Evolutionary conservation across 441 rosid species (phyloP), one percentile per base, ranked within the genome.

Genomic region (Mallotus repandus): DNA sequence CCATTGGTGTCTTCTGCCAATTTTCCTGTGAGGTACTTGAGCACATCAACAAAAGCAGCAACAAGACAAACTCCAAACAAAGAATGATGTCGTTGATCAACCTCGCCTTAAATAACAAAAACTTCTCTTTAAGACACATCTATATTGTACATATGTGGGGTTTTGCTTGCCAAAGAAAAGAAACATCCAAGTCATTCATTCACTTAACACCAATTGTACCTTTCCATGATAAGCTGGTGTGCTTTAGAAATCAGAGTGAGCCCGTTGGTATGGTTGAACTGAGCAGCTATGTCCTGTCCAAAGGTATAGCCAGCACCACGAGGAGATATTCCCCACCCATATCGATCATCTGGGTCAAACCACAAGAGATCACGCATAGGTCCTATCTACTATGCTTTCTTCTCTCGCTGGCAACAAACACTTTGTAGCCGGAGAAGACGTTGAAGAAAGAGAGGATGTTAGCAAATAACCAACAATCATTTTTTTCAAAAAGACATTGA

Each of bases 281-380:
- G 89, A 58, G 77, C 22, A 15, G 99, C 96, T 71, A 95, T 91
- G n/a, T n/a, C n/a, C n/a, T n/a, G n/a, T n/a, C n/a, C n/a, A n/a
- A n/a, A n/a, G n/a, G n/a, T n/a, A n/a, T n/a, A n/a, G n/a, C n/a
- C n/a, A n/a, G n/a, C n/a, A n/a, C 99, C 99, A 58, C 98, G 97
- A 10, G 99, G 99, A 66, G 99, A 96, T 79, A 96, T 93, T 57
- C 98, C 99, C 99, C 99, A 96, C 43, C 99, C 99, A 76, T 98
- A 96, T 12, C 99, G 92, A 50, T 96, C 99, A 21, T 96, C 99
- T 25, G 99, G 99, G 78, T 96, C 99, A 29, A 98, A 96, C 99
- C 99, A 96, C 72, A 96, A 82, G 59, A 96, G 85, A 81, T 96
- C 99, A 45, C 99, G 93, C 99, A 96, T 96, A 49, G 99, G 99